phyloP scores from a whole-genome alignment of 2,329 filamentous ascomycete genomes.

The Passalora sequoiae region DNA sequence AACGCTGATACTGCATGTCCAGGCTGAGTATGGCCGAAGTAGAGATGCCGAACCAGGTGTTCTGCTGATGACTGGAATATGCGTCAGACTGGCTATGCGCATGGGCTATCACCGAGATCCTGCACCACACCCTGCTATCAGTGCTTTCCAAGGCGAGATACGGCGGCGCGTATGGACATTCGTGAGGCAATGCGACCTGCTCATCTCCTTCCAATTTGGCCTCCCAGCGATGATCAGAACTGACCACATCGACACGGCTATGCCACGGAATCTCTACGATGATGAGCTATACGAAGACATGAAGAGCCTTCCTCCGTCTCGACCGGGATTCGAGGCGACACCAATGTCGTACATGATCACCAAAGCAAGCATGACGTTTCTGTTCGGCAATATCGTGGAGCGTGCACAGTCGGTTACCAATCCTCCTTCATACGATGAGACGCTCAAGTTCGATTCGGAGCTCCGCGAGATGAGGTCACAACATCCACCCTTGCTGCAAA shows the following conservation, averaged over 20 bases:
- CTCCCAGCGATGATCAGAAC: conserved; percentile 63
- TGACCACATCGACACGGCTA: conserved; percentile 67
- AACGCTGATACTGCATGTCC: conserved; percentile 68
- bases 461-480: conserved; percentile 56
- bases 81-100: conserved; percentile 59
- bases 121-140: conserved; percentile 65
- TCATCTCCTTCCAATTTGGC: conserved; percentile 69
- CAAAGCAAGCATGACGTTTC: conserved; percentile 62
- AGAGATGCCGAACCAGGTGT: conserved; percentile 68
- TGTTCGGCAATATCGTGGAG: conserved; percentile 68
- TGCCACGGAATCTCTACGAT: conserved; percentile 74
- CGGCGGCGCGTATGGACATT: conserved; percentile 60
- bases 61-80: conserved; percentile 56
- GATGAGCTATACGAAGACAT: conserved; percentile 70
- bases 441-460: conserved; percentile 56
- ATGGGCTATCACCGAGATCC: conserved; percentile 77
- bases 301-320: conserved; percentile 61
- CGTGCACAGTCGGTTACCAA: conserved; percentile 57
- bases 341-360: conserved; percentile 74
- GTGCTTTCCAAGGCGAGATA: conserved; percentile 71
- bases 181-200: conserved; percentile 66
- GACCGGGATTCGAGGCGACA: conserved; percentile 65
- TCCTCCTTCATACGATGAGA: conserved; percentile 55
- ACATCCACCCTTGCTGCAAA: conserved; percentile 72
- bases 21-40: conserved; percentile 67